Conservation (phyloP, 108 stramenopile species). For the Cyclotella kingstonii region DNA sequence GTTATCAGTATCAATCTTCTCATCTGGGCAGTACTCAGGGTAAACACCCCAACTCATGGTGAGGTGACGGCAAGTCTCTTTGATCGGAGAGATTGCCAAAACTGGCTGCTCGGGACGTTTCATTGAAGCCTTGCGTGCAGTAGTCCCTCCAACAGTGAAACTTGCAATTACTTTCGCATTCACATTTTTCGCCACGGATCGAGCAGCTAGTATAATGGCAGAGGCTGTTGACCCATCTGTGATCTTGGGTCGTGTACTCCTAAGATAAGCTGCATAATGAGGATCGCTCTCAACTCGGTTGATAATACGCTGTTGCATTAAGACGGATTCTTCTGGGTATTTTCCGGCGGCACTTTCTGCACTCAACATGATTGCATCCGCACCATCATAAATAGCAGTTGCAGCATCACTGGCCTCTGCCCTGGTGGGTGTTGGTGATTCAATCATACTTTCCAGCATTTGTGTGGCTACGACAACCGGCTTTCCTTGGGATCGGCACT, state of each 20-base stretch:
- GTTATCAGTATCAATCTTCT: conserved; percentile 68
- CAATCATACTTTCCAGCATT: conserved; percentile 76
- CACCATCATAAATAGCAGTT: conserved; percentile 96
- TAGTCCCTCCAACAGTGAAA: conserved; percentile 88
- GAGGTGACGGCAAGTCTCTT: conserved; percentile 86
- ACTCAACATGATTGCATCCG: conserved; percentile 95
- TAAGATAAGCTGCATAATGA: conserved; percentile 67
- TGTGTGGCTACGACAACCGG: conserved; percentile 86
- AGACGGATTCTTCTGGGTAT: conserved; percentile 91
- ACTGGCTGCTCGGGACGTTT: conserved; percentile 90
- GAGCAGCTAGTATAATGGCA: conserved; percentile 87
- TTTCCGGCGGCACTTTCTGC: conserved; percentile 90
- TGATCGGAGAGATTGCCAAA: conserved; percentile 86
- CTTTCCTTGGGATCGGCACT: conserved; percentile 81
- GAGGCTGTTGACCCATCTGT: conserved; percentile 80
- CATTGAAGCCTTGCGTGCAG: conserved; percentile 81
- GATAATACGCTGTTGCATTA: conserved; percentile 95
- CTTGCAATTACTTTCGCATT: conserved; percentile 85
- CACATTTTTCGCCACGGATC: conserved; percentile 71
- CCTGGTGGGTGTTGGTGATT: conserved; percentile 90
- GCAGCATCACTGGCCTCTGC: conserved; percentile 94
- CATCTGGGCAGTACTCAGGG: conserved; percentile 68
- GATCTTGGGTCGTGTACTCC: conserved; percentile 34
- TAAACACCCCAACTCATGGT: conserved; percentile 93
- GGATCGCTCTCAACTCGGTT: conserved; percentile 87